Conservation (phyloP, 1,284 basidiomycete species). For the Heterobasidion occidentale region DNA sequence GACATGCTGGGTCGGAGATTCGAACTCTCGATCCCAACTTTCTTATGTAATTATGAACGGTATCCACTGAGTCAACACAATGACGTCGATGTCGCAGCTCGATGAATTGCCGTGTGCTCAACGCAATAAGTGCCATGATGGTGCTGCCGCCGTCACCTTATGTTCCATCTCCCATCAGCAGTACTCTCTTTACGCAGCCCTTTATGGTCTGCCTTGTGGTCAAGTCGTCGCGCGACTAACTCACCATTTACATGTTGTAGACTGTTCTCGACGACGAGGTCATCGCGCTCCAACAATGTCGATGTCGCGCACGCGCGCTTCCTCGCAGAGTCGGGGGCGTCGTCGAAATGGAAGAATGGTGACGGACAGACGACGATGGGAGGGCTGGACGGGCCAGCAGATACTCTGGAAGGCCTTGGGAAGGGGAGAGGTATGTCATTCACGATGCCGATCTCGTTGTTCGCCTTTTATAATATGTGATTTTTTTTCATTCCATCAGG, state of each 20-base stretch:
- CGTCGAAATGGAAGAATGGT: neutral
- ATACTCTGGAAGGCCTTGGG: neutral
- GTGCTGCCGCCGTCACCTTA: too few relatives aligned
- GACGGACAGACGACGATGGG: neutral
- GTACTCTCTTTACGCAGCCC: too few relatives aligned
- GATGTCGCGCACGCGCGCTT: neutral
- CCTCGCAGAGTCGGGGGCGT: neutral
- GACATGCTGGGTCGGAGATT: neutral
- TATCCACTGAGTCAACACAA: neutral
- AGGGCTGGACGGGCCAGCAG: neutral
- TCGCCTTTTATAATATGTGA: neutral
- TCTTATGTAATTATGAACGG: neutral
- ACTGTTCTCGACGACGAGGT: neutral
- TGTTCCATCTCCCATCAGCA: too few relatives aligned
- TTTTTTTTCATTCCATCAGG: constrained; percentile 23
- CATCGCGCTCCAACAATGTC: neutral
- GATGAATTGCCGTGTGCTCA: too few relatives aligned
- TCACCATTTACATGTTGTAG: too few relatives aligned
- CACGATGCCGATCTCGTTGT: neutral
- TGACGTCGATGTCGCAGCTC: too few relatives aligned
- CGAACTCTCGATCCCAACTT: neutral
- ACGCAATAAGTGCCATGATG: too few relatives aligned
- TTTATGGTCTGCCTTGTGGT: too few relatives aligned
- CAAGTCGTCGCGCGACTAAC: too few relatives aligned
- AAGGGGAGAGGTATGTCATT: neutral